Evolutionary conservation across 164 flowering plant species (phyloP), one percentile per base, ranked within the genome.

Genomic region (Houttuynia cordata): DNA sequence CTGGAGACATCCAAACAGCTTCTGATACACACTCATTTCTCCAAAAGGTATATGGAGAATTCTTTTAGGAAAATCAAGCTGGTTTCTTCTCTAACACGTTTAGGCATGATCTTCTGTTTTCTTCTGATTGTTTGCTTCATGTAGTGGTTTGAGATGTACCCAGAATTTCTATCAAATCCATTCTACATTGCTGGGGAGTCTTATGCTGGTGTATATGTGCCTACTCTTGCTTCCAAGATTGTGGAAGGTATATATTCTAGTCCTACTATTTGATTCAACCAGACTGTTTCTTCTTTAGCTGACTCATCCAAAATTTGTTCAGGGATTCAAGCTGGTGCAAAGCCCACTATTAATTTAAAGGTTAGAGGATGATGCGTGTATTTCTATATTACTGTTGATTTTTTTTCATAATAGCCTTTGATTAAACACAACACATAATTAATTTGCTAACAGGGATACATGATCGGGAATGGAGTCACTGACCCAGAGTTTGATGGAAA

Each of bases 181-280:
- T 89, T 89, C 72, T 89, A 64, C 60, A 80, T 92, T 57, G 37
- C 96, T 39, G 99, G 99, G 40, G 99, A 94, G 74, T 94, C 97
- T 1, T 94, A 86, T 79, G 95, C 93, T 68, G 99, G 99, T 70
- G 69, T 94, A 1, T 91, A 94, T 66, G 93, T 91, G 75, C 99
- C 99, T 25, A 94, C 97, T 65, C 91, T 92, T 61, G 77, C 98
- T 54, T 60, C 57, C 67, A 86, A 85, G 79, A 81, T 89, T 1
- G 79, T 68, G 51, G 77, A 83, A 73, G 99, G 99, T 88, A 76
- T 45, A 6, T 45, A 8, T 42, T 42, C 49, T 42, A 42, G 17
- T 14, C 12, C 49, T 30, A 30, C 4, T 57, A 24, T 49, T 58
- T 10, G 50, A 61, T 25, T 63, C 5, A n/a, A 23, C 39, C 58